Percentiles rank a stretch among this genome's conserved stretches.
phyloP scores from a whole-genome alignment of 495 filamentous ascomycete species.

The Penicillium psychrofluorescens region DNA sequence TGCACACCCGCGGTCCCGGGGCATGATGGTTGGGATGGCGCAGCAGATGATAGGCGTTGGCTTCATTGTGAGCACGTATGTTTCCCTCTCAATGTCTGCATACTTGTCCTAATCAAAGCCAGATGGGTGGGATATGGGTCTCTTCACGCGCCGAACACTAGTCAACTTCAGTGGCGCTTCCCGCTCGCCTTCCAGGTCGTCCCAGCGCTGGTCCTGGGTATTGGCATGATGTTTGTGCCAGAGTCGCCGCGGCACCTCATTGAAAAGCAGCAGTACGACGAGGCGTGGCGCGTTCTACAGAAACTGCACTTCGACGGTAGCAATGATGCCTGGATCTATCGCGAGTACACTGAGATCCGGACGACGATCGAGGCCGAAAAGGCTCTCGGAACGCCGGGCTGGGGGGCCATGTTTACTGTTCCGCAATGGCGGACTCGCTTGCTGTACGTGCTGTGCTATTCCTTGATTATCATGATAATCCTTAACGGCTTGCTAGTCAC shows the following conservation, averaged over 20 bases:
- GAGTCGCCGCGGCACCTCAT: slow-evolving; percentile 51
- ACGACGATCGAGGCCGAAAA: slow-evolving; percentile 42
- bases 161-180: slow-evolving; percentile 47
- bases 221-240: slow-evolving; percentile 46
- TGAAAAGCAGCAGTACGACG: slow-evolving; percentile 35
- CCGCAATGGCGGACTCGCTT: slow-evolving; percentile 43
- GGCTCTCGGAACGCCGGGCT: slow-evolving; percentile 32
- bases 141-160: slow-evolving; percentile 29
- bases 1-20: slow-evolving; percentile 44
- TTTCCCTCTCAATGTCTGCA: not conserved
- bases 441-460: slow-evolving; percentile 25
- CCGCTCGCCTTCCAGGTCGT: slow-evolving; percentile 48
- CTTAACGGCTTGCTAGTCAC: slow-evolving; percentile 13
- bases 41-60: slow-evolving; percentile 56
- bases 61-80: slow-evolving; percentile 44
- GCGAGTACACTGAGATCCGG: slow-evolving; percentile 42
- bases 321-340: slow-evolving; percentile 43
- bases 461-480: slow-evolving; percentile 15
- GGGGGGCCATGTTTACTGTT: slow-evolving; percentile 45
- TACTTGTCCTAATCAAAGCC: not conserved
- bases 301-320: slow-evolving; percentile 43
- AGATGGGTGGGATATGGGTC: slow-evolving; percentile 54
- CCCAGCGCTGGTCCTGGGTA: slow-evolving; percentile 33
- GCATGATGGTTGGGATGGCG: slow-evolving; percentile 49
- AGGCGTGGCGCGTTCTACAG: slow-evolving; percentile 40